Percentiles rank a stretch among this genome's conserved stretches.
phyloP scores from a whole-genome alignment of 345 rosid species.

The Geranium brycei region DNA sequence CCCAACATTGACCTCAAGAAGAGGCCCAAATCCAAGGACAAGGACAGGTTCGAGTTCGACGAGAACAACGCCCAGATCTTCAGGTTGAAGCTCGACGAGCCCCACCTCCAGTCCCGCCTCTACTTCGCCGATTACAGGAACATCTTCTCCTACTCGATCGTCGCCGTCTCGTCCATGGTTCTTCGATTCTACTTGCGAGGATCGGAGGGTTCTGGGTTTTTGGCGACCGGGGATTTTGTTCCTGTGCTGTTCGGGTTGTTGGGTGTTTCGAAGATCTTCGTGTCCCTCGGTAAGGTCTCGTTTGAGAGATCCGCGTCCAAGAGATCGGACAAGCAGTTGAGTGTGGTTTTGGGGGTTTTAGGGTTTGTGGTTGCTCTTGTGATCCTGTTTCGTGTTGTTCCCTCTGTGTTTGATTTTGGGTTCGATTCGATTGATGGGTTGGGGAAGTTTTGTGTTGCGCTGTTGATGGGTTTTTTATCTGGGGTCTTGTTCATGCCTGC shows the following conservation, averaged over 20 bases:
- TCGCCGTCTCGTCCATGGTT: constrained; percentile 37
- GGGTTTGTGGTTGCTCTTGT: constrained; percentile 48
- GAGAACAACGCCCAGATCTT: constrained; percentile 92
- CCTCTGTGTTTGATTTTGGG: constrained; percentile 45
- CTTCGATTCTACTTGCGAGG: constrained; percentile 32
- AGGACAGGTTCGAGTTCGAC: constrained; percentile 71
- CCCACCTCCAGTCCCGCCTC: constrained; percentile 58
- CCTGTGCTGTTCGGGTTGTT: constrained; percentile 41
- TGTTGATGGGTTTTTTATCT: constrained; percentile 47
- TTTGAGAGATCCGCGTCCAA: constrained; percentile 78
- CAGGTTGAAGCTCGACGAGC: constrained; percentile 68
- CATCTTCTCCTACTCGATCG: constrained; percentile 27
- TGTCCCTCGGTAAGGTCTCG: constrained; percentile 39
- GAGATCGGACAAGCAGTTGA: constrained; percentile 60
- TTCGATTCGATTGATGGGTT: constrained; percentile 43
- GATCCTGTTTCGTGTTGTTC: constrained; percentile 35
- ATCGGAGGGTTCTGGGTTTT: constrained; percentile 23
- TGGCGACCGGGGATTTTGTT: constrained; percentile 44
- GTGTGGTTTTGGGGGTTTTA: constrained; percentile 38
- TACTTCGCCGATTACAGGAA: constrained; percentile 45
- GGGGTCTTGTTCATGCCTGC: constrained; percentile 67
- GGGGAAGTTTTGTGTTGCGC: constrained; percentile 30
- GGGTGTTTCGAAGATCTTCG: constrained; percentile 32
- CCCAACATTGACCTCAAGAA: constrained; percentile 29
- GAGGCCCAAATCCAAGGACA: constrained; percentile 56